Percentiles rank a stretch among this genome's conserved stretches.
Evolutionary conservation across 495 filamentous ascomycete genomes (phyloP).

Genomic region (Penicillium subrubescens): DNA sequence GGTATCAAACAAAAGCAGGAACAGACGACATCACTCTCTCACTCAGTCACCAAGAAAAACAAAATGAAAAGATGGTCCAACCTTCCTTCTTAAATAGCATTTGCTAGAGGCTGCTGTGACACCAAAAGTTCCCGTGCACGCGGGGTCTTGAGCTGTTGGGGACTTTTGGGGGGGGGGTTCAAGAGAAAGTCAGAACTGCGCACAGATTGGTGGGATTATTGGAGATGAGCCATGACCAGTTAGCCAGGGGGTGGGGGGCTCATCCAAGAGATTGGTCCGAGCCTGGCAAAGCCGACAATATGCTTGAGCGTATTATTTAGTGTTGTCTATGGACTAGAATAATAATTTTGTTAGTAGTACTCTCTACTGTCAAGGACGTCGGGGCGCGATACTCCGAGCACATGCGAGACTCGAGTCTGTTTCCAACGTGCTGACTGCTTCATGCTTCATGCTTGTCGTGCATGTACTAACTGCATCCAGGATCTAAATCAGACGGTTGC

Average conservation of each 20-base stretch:
- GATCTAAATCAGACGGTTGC: background rate
- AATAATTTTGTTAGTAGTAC: too few relatives aligned
- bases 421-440: background rate
- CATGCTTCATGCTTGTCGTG: background rate
- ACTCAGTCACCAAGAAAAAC: background rate
- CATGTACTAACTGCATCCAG: background rate
- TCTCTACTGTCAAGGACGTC: background rate
- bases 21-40: background rate
- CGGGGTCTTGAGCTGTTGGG: slow-evolving; percentile 9
- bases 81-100: slow-evolving; percentile 15
- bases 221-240: background rate
- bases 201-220: slow-evolving; percentile 30
- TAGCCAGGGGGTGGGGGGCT: slow-evolving; percentile 18
- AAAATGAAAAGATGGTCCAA: background rate
- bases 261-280: background rate
- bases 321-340: too few relatives aligned
- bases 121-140: slow-evolving; percentile 12
- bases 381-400: background rate
- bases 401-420: background rate
- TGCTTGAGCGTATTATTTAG: background rate
- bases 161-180: background rate
- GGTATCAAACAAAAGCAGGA: background rate
- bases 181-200: background rate
- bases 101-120: slow-evolving; percentile 5
- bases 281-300: background rate